Conservation (phyloP, 2,329 filamentous ascomycete species). For the Colletotrichum orchidophilum region DNA sequence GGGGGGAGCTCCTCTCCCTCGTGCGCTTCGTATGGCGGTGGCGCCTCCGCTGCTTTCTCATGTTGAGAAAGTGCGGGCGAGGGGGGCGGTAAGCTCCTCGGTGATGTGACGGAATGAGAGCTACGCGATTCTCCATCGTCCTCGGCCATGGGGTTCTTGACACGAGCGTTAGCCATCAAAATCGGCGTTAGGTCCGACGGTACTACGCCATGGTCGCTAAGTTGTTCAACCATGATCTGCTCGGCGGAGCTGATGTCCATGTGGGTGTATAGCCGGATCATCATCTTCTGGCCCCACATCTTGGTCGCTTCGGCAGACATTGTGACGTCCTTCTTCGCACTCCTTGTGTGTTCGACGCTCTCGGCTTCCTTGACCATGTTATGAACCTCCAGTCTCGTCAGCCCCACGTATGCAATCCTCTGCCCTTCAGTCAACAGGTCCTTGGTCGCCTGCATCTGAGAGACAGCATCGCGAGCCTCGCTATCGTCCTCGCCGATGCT, state of each 20-base stretch:
- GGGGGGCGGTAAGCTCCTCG: constrained; percentile 31
- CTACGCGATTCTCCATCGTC: constrained; percentile 21
- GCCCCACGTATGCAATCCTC: constrained; percentile 93
- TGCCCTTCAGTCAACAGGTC: constrained; percentile 94
- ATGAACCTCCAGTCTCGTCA: constrained; percentile 83
- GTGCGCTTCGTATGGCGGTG: constrained; percentile 70
- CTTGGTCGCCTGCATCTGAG: constrained; percentile 95
- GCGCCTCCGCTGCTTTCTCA: constrained; percentile 60
- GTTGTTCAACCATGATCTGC: constrained; percentile 98
- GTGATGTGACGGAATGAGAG: constrained; percentile 19
- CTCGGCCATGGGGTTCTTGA: constrained; percentile 89
- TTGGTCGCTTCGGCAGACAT: constrained; percentile 80
- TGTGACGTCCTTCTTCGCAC: constrained; percentile 76
- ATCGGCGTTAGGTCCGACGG: constrained; percentile 84
- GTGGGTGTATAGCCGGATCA: constrained; percentile 91
- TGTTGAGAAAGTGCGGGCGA: constrained; percentile 43
- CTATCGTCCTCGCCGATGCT: constrained; percentile 76
- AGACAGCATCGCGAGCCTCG: constrained; percentile 83
- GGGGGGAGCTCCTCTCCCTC: constrained; percentile 78
- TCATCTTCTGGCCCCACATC: constrained; percentile 99
- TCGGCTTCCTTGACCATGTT: constrained; percentile 78
- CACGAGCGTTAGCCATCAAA: constrained; percentile 89
- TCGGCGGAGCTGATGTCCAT: constrained; percentile 95
- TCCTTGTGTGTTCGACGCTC: constrained; percentile 66
- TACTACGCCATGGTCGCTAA: constrained; percentile 90